Conservation (phyloP, 345 rosid genomes). For the Gossypium herbaceum region DNA sequence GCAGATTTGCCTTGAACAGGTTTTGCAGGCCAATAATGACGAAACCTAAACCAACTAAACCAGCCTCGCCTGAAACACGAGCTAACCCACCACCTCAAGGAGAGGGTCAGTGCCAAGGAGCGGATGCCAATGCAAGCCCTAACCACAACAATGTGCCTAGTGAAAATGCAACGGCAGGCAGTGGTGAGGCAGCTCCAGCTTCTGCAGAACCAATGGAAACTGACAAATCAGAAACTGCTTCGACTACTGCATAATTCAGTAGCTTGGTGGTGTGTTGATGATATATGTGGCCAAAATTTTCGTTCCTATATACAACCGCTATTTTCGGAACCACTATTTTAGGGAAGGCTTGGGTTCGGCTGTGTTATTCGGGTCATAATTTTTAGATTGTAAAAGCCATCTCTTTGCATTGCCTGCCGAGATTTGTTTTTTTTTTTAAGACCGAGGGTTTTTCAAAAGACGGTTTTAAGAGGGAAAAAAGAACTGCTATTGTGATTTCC, state of each 20-base stretch:
- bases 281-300: constrained; percentile 6
- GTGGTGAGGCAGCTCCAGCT: constrained; percentile 36
- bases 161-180: constrained; percentile 26
- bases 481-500: background rate
- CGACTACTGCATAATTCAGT: constrained; percentile 26
- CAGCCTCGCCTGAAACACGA: constrained; percentile 56
- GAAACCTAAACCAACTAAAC: constrained; percentile 77
- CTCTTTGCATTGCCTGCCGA: constrained; percentile 5
- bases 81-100: constrained; percentile 48
- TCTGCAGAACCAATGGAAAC: constrained; percentile 79
- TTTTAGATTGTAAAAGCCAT: constrained; percentile 21
- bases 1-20: constrained; percentile 29
- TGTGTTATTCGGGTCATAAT: background rate
- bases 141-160: constrained; percentile 9
- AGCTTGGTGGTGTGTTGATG: background rate
- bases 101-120: constrained; percentile 36
- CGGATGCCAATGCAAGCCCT: constrained; percentile 21
- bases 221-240: constrained; percentile 39
- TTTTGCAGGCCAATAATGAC: constrained; percentile 87
- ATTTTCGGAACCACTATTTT: constrained; percentile 1
- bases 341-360: constrained; percentile 14
- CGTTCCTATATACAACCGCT: constrained; percentile 23
- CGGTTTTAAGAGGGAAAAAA: background rate
- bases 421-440: constrained; percentile 14
- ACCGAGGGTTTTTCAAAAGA: constrained; percentile 7